phyloP scores from a whole-genome alignment of 2,329 filamentous ascomycete species.

The Stenocarpella maydis region DNA sequence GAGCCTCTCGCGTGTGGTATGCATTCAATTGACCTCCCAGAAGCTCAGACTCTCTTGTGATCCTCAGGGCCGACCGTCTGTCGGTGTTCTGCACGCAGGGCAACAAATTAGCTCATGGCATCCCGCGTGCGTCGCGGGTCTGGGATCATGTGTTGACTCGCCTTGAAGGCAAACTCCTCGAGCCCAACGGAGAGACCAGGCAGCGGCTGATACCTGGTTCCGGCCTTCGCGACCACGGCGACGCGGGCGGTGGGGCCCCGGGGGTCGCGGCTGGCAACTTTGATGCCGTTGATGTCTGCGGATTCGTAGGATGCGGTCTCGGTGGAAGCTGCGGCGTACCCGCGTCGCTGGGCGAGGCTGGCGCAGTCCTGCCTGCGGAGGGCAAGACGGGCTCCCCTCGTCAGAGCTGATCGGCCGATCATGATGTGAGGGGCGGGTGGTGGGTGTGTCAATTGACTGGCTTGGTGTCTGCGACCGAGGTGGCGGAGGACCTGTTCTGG shows the following conservation, averaged over 20 bases:
- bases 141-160: conserved; percentile 48
- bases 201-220: conserved; percentile 88
- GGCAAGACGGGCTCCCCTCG: conserved; percentile 66
- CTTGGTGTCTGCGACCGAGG: conserved; percentile 44
- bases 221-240: conserved; percentile 91
- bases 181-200: conserved; percentile 91
- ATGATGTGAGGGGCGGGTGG: conserved; percentile 64
- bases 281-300: conserved; percentile 85
- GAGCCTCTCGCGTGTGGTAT: conserved; percentile 91
- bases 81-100: conserved; percentile 73
- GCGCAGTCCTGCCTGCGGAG: conserved; percentile 66
- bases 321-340: conserved; percentile 61
- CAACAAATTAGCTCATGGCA: conserved; percentile 57
- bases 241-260: conserved; percentile 89
- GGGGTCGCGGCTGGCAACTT: conserved; percentile 90
- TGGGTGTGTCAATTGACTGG: conserved; percentile 59
- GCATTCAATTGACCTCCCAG: conserved; percentile 89
- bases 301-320: conserved; percentile 88
- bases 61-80: conserved; percentile 88
- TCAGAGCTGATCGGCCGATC: conserved; percentile 69
- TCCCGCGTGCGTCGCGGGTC: conserved; percentile 11
- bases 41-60: conserved; percentile 93
- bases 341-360: conserved; percentile 58
- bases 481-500: conserved; percentile 31
- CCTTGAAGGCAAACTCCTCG: conserved; percentile 98